A percentile compares a stretch with the other conserved stretches of the same genome.
These are phyloP conservation scores for Irpex sp. DNA, from an alignment of 1,284 basidiomycete genomes.

Conservation along the genomic window DNA sequence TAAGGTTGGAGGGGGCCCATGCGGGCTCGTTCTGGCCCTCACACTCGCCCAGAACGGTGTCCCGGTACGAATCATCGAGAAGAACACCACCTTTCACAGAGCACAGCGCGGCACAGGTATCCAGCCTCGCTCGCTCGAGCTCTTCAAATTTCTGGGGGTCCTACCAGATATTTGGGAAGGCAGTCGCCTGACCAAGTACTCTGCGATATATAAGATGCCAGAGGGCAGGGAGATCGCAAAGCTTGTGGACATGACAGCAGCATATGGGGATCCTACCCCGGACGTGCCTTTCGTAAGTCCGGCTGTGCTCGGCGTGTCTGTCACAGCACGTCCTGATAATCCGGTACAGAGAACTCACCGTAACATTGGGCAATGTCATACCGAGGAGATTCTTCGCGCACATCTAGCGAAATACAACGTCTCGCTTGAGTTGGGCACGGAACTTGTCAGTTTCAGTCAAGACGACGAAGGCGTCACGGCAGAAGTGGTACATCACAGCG, in stretches of 20 bases:
- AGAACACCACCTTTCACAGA: constrained; percentile 13
- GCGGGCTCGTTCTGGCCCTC: constrained; percentile 23
- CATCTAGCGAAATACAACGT: constrained; percentile 12
- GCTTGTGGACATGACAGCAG: background rate
- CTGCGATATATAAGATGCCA: background rate
- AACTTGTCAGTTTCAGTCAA: constrained; percentile 14
- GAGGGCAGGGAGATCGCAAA: background rate
- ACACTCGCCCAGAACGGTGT: constrained; percentile 14
- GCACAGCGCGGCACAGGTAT: constrained; percentile 15
- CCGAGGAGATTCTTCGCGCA: constrained; percentile 13
- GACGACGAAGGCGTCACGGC: constrained; percentile 9
- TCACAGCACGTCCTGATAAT: background rate
- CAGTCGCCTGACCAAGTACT: background rate
- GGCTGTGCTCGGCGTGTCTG: background rate
- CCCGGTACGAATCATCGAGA: constrained; percentile 15
- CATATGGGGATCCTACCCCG: background rate
- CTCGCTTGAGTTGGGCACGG: constrained; percentile 14
- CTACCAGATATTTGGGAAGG: constrained; percentile 7
- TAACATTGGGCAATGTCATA: background rate
- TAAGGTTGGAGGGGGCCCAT: constrained; percentile 24
- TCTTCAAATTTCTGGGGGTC: constrained; percentile 15
- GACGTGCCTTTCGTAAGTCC: background rate
- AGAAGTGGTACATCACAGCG: background rate
- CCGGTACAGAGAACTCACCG: background rate
- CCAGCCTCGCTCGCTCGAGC: constrained; percentile 15